phyloP scores from a whole-genome alignment of 2,329 filamentous ascomycete species.

The Paramyrothecium roridum region DNA sequence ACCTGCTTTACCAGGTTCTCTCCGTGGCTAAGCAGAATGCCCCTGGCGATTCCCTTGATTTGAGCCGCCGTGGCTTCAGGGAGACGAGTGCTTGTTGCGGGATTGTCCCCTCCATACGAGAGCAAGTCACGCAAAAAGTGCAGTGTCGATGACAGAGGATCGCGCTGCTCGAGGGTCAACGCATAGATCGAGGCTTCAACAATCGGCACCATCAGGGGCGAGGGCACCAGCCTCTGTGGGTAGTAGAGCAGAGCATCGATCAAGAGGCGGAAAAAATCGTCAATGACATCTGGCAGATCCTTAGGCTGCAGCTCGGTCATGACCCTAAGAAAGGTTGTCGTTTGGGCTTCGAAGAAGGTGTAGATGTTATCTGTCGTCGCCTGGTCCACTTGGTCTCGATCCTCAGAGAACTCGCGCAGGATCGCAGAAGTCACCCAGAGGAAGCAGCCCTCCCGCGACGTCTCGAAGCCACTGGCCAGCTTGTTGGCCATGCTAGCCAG shows the following conservation, averaged over 20 bases:
- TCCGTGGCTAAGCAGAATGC: slow-evolving; percentile 67
- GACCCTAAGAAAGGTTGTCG: slow-evolving; percentile 82
- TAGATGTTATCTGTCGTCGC: slow-evolving; percentile 86
- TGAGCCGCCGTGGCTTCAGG: slow-evolving; percentile 61
- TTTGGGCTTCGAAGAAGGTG: slow-evolving; percentile 91
- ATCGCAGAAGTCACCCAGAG: slow-evolving; percentile 98
- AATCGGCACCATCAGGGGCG: slow-evolving; percentile 74
- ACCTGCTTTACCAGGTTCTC: slow-evolving; percentile 81
- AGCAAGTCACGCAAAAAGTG: slow-evolving; percentile 92
- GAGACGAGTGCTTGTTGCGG: slow-evolving; percentile 56
- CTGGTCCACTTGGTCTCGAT: slow-evolving; percentile 78
- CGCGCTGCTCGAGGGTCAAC: slow-evolving; percentile 83
- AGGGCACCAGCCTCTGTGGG: slow-evolving; percentile 77
- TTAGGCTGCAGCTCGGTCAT: slow-evolving; percentile 75
- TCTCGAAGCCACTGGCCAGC: slow-evolving; percentile 78
- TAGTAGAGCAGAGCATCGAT: slow-evolving; percentile 93
- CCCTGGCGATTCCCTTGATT: slow-evolving; percentile 69
- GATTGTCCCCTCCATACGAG: slow-evolving; percentile 79
- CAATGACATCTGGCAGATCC: slow-evolving; percentile 81
- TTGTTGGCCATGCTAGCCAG: slow-evolving; percentile 85
- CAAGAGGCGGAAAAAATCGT: slow-evolving; percentile 93
- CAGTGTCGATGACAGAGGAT: slow-evolving; percentile 85
- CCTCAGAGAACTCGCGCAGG: slow-evolving; percentile 90
- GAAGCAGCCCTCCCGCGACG: slow-evolving; percentile 91
- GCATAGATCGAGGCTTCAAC: slow-evolving; percentile 85